phyloP scores from a whole-genome alignment of 768 basidiomycete species.

The Hericium coralloides region DNA sequence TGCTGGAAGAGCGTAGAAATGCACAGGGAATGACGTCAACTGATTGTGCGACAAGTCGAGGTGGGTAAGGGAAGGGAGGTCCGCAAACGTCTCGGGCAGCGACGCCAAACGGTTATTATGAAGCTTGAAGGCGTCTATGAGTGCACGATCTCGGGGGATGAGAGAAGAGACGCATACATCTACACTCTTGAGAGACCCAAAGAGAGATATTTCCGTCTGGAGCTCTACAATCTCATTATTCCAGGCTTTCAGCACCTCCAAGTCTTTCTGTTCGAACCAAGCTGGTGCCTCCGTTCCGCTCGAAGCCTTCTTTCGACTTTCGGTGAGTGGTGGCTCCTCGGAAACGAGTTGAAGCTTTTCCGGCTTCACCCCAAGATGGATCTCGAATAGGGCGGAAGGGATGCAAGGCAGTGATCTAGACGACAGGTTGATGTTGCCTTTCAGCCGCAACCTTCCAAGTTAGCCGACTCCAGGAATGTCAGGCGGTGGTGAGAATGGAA shows the following conservation, averaged over 20 bases:
- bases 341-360: conserved; percentile 57
- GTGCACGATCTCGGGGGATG: neutral
- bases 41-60: conserved; percentile 72
- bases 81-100: conserved; percentile 58
- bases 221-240: conserved; percentile 74
- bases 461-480: conserved; percentile 27
- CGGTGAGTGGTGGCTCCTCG: conserved; percentile 44
- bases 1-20: conserved; percentile 60
- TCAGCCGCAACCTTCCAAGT: conserved; percentile 28
- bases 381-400: conserved; percentile 70
- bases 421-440: conserved; percentile 70
- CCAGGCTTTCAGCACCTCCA: conserved; percentile 68
- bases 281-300: conserved; percentile 41
- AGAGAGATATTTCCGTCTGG: conserved; percentile 76
- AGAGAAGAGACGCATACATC: conserved; percentile 45
- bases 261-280: conserved; percentile 80
- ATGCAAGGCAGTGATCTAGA: conserved; percentile 65
- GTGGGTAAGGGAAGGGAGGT: conserved; percentile 55
- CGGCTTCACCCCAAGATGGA: conserved; percentile 69
- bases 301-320: conserved; percentile 26
- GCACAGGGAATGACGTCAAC: conserved; percentile 50
- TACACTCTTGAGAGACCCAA: conserved; percentile 71
- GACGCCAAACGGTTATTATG: conserved; percentile 62
- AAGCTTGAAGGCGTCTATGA: conserved; percentile 34
- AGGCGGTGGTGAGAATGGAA: neutral